Evolutionary conservation across 495 filamentous ascomycete species (phyloP), one percentile per base, ranked within the genome.

Genomic region (Jackrogersella multiformis): DNA sequence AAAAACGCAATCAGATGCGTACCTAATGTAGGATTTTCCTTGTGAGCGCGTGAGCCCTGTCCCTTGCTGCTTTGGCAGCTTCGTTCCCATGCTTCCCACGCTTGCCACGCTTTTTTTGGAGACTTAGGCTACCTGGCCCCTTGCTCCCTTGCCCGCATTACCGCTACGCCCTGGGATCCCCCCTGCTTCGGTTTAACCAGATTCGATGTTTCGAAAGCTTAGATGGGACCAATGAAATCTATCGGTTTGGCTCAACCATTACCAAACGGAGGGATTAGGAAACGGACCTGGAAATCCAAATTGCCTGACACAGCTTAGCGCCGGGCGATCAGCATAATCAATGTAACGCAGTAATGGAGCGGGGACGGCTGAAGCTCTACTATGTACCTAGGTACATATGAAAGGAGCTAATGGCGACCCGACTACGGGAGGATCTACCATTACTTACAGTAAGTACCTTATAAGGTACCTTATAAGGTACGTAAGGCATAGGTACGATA

Each of bases 381-480:
- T n/a, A n/a, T n/a, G n/a, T n/a, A n/a, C n/a, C n/a, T n/a, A n/a
- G n/a, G n/a, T n/a, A n/a, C n/a, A n/a, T n/a, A 34, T 41, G 57
- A 61, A 59, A 51, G 48, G 54, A 49, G 61, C 61, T 65, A 70
- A 66, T 45, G 61, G 67, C 57, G 62, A 70, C 66, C 60, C 48
- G 66, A 56, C 67, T 51, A 57, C 61, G 67, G 67, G 67, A 70
- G 61, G 67, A 70, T 70, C 67, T 65, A 62, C 51, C 53, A 66
- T 70, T 61, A 66, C 67, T 62, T 61, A 70, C 61, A 70, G 61
- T 41, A 24, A 34, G 26, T 35, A 45, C 58, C n/a, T 61, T 12
- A 53, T 36, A 35, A 44, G 39, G 38, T 38, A 62, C n/a, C n/a
- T n/a, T n/a, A n/a, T n/a, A n/a, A n/a, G n/a, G n/a, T 36, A 46